A percentile compares a stretch with the other conserved stretches of the same genome.
phyloP scores from a whole-genome alignment of 2,329 filamentous ascomycete genomes.

The Stagonosporopsis cucurbitacearum region DNA sequence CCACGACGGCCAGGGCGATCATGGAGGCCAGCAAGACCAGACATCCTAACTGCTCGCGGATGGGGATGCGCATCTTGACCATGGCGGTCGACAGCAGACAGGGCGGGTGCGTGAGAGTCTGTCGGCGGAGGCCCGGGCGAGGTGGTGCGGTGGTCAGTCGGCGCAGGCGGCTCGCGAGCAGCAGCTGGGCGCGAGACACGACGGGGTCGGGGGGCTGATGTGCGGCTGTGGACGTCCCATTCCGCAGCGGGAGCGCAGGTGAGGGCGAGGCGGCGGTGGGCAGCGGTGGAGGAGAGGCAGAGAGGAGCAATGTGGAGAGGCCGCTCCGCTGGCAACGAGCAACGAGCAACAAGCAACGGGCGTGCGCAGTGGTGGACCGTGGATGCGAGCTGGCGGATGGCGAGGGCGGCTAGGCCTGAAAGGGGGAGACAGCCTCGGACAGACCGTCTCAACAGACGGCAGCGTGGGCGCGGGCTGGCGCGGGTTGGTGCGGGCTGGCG shows the following conservation, averaged over 20 bases:
- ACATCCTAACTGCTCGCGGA: slow-evolving; percentile 83
- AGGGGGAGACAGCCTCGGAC: slow-evolving; percentile 19
- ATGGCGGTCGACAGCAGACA: slow-evolving; percentile 24
- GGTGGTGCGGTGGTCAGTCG: slow-evolving; percentile 24
- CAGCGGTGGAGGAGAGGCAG: slow-evolving; percentile 1
- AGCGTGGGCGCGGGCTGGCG: slow-evolving; percentile 5
- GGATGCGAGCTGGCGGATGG: slow-evolving; percentile 20
- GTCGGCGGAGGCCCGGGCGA: slow-evolving; percentile 7
- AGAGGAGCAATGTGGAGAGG: slow-evolving; percentile 10
- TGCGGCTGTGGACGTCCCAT: slow-evolving; percentile 33
- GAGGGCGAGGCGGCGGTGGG: background rate
- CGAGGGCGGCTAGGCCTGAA: slow-evolving; percentile 24
- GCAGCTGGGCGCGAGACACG: slow-evolving; percentile 21
- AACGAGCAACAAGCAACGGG: no score
- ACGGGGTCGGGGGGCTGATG: slow-evolving; percentile 19
- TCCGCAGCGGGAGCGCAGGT: slow-evolving; percentile 24
- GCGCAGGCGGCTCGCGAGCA: slow-evolving; percentile 21
- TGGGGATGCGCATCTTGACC: slow-evolving; percentile 78
- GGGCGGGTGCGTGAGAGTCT: background rate
- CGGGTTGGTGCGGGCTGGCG: slow-evolving; percentile 7
- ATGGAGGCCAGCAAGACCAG: slow-evolving; percentile 79
- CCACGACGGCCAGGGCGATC: slow-evolving; percentile 76
- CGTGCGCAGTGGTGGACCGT: slow-evolving; percentile 20
- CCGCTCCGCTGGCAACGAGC: slow-evolving; percentile 7
- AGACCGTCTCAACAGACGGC: slow-evolving; percentile 9